phyloP scores from a whole-genome alignment of 495 filamentous ascomycete genomes.

The Alectoria sarmentosa region DNA sequence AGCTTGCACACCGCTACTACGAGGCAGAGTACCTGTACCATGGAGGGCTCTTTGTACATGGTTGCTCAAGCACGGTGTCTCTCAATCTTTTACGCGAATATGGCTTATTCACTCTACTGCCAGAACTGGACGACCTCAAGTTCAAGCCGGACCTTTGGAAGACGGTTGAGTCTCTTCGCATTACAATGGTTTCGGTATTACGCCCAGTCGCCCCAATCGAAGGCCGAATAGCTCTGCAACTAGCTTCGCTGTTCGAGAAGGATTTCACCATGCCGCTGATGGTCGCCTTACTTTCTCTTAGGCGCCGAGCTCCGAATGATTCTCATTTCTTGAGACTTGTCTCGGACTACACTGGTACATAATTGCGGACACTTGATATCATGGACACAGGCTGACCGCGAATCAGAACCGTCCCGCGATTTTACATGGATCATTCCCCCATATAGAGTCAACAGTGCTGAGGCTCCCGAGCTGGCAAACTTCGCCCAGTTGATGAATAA shows the following conservation, averaged over 20 bases:
- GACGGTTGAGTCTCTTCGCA: not conserved
- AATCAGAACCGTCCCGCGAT: not conserved
- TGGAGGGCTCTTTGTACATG: not conserved
- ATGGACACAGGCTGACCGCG: not conserved
- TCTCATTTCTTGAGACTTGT: not conserved
- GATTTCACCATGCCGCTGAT: not conserved
- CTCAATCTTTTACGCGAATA: not conserved
- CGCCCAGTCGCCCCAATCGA: not conserved
- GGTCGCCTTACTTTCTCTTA: not conserved
- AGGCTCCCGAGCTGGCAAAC: not conserved
- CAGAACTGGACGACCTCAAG: not conserved
- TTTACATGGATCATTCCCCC: not conserved
- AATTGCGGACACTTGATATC: not conserved
- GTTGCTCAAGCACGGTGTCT: not conserved
- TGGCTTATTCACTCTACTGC: not conserved
- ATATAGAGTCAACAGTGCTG: not conserved
- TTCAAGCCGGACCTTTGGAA: not conserved
- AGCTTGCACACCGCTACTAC: not conserved
- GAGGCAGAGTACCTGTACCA: not conserved
- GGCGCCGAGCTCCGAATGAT: not conserved
- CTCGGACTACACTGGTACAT: not conserved
- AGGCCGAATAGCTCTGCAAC: not conserved
- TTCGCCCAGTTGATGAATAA: not conserved
- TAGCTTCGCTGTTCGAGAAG: not conserved
- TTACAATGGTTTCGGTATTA: not conserved